A percentile compares a stretch with the other conserved stretches of the same genome.
Conservation (phyloP, 2,329 filamentous ascomycete species). For the Cladophialophora chaetospira region DNA sequence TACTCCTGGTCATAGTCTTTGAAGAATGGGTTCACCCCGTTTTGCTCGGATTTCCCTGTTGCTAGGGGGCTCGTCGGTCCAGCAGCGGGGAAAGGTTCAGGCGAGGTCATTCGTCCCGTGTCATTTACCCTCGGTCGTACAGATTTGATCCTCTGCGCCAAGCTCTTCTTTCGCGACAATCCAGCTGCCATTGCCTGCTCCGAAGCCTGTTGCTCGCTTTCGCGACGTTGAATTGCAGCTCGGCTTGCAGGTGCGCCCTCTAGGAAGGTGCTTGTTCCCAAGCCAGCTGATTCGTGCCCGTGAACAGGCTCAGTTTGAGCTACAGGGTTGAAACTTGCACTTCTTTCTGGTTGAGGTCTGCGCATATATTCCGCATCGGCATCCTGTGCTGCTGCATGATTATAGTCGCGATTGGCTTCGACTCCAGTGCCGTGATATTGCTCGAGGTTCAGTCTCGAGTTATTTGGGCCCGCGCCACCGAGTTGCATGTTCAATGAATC, state of each 20-base stretch:
- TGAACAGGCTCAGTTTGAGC: slow-evolving; percentile 72
- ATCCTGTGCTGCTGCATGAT: slow-evolving; percentile 47
- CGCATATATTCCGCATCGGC: slow-evolving; percentile 41
- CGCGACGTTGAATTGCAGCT: slow-evolving; percentile 72
- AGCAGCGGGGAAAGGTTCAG: slow-evolving; percentile 45
- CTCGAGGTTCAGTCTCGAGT: slow-evolving; percentile 77
- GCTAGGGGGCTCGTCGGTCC: slow-evolving; percentile 36
- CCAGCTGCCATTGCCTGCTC: slow-evolving; percentile 52
- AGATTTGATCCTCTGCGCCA: slow-evolving; percentile 86
- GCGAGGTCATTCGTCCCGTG: slow-evolving; percentile 60
- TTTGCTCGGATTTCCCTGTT: slow-evolving; percentile 39
- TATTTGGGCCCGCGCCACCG: slow-evolving; percentile 82
- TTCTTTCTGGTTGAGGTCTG: slow-evolving; percentile 40
- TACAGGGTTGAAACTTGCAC: slow-evolving; percentile 65
- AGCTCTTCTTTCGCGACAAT: slow-evolving; percentile 86
- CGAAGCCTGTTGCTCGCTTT: slow-evolving; percentile 66
- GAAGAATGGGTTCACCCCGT: slow-evolving; percentile 77
- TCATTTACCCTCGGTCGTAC: slow-evolving; percentile 63
- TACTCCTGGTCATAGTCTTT: slow-evolving; percentile 72
- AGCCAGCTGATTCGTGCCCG: slow-evolving; percentile 76
- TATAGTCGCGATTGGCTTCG: slow-evolving; percentile 86
- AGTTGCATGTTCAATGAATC: slow-evolving; percentile 90
- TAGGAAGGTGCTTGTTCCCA: slow-evolving; percentile 93
- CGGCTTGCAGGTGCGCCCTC: slow-evolving; percentile 88
- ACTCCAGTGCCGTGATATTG: slow-evolving; percentile 82